A percentile compares a stretch with the other conserved stretches of the same genome.
These are phyloP conservation scores for Globisporangium paddicum DNA, from an alignment of 352 stramenopile genomes.

Conservation along the genomic window DNA sequence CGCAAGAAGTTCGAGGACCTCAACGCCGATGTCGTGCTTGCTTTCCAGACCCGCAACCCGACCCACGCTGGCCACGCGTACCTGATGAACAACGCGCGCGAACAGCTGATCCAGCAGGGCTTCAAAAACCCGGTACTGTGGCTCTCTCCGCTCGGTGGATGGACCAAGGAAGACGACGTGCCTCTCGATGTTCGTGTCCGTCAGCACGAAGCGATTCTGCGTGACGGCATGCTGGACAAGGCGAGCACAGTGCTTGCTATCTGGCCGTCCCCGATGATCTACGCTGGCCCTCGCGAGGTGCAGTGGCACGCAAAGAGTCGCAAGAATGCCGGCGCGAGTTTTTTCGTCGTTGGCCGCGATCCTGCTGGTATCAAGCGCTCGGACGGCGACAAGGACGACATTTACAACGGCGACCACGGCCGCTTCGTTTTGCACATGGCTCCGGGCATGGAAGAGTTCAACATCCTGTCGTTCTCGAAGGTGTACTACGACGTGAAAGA, in stretches of 20 bases:
- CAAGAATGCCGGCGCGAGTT: conserved; percentile 94
- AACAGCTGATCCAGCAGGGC: conserved; percentile 90
- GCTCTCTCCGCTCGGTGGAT: conserved; percentile 96
- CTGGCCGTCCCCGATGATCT: conserved; percentile 98
- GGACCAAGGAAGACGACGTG: conserved; percentile 98
- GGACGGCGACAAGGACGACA: conserved; percentile 91
- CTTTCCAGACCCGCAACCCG: conserved; percentile 98
- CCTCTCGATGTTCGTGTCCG: conserved; percentile 96
- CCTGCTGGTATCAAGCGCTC: conserved; percentile 97
- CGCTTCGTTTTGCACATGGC: conserved; percentile 96
- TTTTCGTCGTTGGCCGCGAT: conserved; percentile 97
- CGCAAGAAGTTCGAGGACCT: conserved; percentile 93
- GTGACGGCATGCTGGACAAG: conserved; percentile 94
- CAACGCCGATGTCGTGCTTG: conserved; percentile 95
- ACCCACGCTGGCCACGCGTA: conserved; percentile 98
- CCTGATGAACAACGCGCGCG: conserved; percentile 95
- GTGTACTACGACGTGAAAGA: conserved; percentile 97
- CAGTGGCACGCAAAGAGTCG: conserved; percentile 98
- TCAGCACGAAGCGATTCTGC: conserved; percentile 93
- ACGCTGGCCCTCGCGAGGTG: conserved; percentile 96
- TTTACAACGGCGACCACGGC: conserved; percentile 97
- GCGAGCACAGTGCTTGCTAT: conserved; percentile 97
- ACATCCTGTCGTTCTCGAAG: conserved; percentile 95
- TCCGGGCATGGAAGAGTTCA: conserved; percentile 93
- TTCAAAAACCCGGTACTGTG: conserved; percentile 97